phyloP scores from a whole-genome alignment of 345 rosid species.

The Citrus cavaleriei region DNA sequence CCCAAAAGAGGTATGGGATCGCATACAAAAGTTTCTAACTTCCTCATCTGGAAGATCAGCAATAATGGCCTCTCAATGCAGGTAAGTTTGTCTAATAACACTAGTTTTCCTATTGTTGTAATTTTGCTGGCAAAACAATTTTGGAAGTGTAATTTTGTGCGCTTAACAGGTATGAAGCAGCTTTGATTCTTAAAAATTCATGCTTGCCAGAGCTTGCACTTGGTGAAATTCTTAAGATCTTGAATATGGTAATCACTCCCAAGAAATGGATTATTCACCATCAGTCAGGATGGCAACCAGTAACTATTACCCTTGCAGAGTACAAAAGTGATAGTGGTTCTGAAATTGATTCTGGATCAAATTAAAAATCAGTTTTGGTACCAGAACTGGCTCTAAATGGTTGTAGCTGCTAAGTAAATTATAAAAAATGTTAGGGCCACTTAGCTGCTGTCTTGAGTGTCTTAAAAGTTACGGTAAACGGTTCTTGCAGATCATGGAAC shows the following conservation, averaged over 20 bases:
- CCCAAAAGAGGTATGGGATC: slow-evolving; percentile 65
- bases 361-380: slow-evolving; percentile 14
- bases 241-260: slow-evolving; percentile 48
- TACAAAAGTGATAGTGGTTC: slow-evolving; percentile 25
- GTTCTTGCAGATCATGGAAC: neutral
- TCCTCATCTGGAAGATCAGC: slow-evolving; percentile 56
- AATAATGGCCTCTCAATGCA: slow-evolving; percentile 58
- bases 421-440: slow-evolving; percentile 9
- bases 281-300: slow-evolving; percentile 80
- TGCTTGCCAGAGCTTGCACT: slow-evolving; percentile 59
- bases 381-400: slow-evolving; percentile 14
- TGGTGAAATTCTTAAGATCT: slow-evolving; percentile 64
- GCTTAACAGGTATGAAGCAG: slow-evolving; percentile 73
- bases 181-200: slow-evolving; percentile 45
- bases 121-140: neutral
- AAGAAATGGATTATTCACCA: slow-evolving; percentile 72
- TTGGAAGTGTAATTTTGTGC: neutral
- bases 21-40: slow-evolving; percentile 44
- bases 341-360: slow-evolving; percentile 17
- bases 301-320: slow-evolving; percentile 47
- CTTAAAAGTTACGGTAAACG: neutral
- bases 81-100: slow-evolving; percentile 35
- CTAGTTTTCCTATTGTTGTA: neutral
- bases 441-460: neutral
- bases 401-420: slow-evolving; percentile 3